Base-by-base conservation (phyloP, 148 eudicot genomes). In the Camellia lanceoleosa region DNA sequence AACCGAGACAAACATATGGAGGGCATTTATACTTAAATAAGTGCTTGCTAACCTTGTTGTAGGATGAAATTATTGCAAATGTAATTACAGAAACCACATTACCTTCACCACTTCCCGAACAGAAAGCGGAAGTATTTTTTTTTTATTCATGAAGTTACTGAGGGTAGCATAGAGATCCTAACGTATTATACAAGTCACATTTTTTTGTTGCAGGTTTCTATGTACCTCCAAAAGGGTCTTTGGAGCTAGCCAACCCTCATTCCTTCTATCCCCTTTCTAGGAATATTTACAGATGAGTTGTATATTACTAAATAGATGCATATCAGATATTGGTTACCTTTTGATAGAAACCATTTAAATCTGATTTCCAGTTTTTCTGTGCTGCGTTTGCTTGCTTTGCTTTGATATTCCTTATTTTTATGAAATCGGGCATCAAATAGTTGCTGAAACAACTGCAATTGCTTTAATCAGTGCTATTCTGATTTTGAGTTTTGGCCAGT, bases 31-130 rank as follows among this genome's bases (percentile, higher is more conserved):
- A 72, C 59, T 44, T 16, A 49, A 65, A 75, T 72, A 81, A 83
- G 73, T 63, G 62, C 85, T 83, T 63, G 62, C 85, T 83, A 81
- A 83, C 83, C 51, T 63, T 84, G 70, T 11, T 69, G 75, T 79
- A 79, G 82, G 85, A 30, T 42, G 51, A 65, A 12, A 30, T 41
- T 66, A 61, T 60, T 77, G 75, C 58, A 77, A 72, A 42, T 78
- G 80, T 66, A 83, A 56, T 71, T 83, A 78, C 41, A 77, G 80
- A 51, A 30, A 71, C 41, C 64, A 46, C 8, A 19, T 56, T 55
- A 54, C 80, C 68, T 51, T 76, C 72, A 51, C 75, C 65, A 73
- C 80, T 68, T 78, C 61, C 43, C 18, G 6, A 49, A 47, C 60
- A 2, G 61, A 13, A 72, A 52, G 18, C 10, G 18, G 42, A 51